Percentiles rank a stretch among this genome's conserved stretches.
These are phyloP conservation scores for Tuber borchii DNA, from an alignment of 495 filamentous ascomycete genomes.

Conservation along the genomic window DNA sequence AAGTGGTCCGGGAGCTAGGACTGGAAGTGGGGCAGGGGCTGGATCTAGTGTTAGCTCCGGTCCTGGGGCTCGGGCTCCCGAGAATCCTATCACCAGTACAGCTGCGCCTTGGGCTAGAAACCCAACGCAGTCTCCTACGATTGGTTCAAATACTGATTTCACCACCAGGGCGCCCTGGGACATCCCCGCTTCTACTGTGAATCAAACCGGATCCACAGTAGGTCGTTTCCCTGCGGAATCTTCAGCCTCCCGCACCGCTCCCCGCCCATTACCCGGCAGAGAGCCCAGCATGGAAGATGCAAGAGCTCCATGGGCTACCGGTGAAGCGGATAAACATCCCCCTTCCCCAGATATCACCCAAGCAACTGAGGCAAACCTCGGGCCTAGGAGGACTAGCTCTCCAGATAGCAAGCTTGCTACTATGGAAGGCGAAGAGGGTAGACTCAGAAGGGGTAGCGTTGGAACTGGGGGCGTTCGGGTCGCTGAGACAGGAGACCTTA, in stretches of 20 bases:
- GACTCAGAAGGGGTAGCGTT: constrained; percentile 34
- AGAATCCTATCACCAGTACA: constrained; percentile 10
- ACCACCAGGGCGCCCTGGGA: constrained; percentile 32
- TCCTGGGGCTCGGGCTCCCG: constrained; percentile 6
- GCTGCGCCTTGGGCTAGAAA: constrained; percentile 24
- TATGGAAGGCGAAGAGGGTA: constrained; percentile 26
- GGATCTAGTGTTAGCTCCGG: neutral
- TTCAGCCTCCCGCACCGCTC: constrained; percentile 14
- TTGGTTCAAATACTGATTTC: constrained; percentile 12
- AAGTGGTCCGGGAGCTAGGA: neutral
- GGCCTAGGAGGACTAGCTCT: constrained; percentile 34
- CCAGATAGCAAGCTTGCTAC: constrained; percentile 36
- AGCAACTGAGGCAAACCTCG: constrained; percentile 35
- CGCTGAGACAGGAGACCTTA: constrained; percentile 39
- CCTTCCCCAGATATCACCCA: constrained; percentile 24
- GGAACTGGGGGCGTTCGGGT: constrained; percentile 39
- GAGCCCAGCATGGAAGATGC: constrained; percentile 18
- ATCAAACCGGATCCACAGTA: constrained; percentile 11
- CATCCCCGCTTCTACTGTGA: constrained; percentile 7
- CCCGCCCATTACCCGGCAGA: constrained; percentile 13
- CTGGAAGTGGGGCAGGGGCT: neutral
- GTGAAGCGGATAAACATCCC: constrained; percentile 6
- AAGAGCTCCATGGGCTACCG: constrained; percentile 25
- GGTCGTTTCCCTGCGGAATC: neutral
- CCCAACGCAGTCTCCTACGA: constrained; percentile 7